phyloP scores from a whole-genome alignment of 2,329 filamentous ascomycete genomes.

The Fusarium brevicatenulatum region DNA sequence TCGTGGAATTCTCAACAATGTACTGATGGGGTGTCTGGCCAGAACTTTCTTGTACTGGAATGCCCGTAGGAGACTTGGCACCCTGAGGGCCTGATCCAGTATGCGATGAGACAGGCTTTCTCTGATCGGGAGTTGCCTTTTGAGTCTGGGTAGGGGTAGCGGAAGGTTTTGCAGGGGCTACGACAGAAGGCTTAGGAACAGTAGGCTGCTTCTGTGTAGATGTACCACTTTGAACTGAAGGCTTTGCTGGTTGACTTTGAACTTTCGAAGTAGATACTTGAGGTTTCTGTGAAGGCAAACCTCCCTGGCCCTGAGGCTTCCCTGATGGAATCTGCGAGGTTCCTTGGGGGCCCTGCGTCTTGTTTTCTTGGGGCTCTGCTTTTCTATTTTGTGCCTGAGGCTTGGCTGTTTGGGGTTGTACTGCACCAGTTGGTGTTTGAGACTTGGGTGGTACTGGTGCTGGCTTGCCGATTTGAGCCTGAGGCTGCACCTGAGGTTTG shows the following conservation, averaged over 20 bases:
- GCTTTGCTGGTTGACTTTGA: background rate
- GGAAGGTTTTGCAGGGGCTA: background rate
- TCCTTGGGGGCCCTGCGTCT: background rate
- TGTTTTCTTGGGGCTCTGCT: background rate
- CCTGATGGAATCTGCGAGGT: background rate
- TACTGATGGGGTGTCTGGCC: background rate
- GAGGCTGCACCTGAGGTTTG: background rate
- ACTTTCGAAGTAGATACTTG: background rate
- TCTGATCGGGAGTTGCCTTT: background rate
- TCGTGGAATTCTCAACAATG: background rate
- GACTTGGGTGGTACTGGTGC: background rate
- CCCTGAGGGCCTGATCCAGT: accelerated
- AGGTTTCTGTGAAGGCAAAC: background rate
- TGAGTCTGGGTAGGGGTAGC: background rate
- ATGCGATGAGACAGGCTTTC: background rate
- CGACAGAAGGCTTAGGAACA: background rate
- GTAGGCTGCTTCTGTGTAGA: background rate
- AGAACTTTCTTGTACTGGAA: background rate
- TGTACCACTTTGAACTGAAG: background rate
- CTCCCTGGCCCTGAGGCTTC: background rate
- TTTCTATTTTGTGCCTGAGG: background rate
- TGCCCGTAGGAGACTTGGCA: background rate
- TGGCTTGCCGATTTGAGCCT: background rate
- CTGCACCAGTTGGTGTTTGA: background rate
- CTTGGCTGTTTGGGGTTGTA: background rate